Evolutionary conservation across 441 rosid species (phyloP), one percentile per base, ranked within the genome.

Genomic region (Kokia cookei): DNA sequence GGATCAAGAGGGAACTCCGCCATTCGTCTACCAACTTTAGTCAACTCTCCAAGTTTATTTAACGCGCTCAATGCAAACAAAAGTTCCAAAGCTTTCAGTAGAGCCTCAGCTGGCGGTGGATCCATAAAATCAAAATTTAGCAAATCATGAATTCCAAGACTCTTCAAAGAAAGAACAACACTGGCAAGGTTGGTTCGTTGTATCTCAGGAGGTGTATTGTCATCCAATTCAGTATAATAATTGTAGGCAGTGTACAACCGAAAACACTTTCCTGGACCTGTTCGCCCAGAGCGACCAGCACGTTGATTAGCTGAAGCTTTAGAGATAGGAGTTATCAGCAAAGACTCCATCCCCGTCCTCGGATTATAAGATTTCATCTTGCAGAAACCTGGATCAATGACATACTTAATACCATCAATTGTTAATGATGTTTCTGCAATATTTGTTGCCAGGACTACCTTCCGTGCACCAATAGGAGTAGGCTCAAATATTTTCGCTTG

Each of bases 231-330:
- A 59, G 91, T 88, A 75, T 85, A 78, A 84, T 90, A 96, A 74
- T 89, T 93, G 77, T 88, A 88, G 26, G 88, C 89, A 26, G 98
- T 94, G 85, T 94, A 96, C 85, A 96, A 79, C 42, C 98, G 89
- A 65, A 82, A 96, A 77, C 98, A 96, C 79, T 89, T 87, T 73
- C 99, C 99, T 35, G 98, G 94, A 71, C 99, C 96, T 17, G 98
- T 94, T 82, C 98, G 85, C 76, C 99, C 99, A 67, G 98, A 92
- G 0, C 98, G 91, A 65, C 99, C 98, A 64, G 98, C 95, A 50
- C 98, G 93, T 80, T 96, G 99, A 80, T 81, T 88, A n/a, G 99
- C 98, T 71, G 99, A 94, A 77, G 98, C 99, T 83, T 96, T 96
- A 32, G 99, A 96, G 71, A 92, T 90, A 5, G 99, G 98, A 79